Percentiles rank a stretch among this genome's conserved stretches.
These are phyloP conservation scores for Fusarium sp. DNA, from an alignment of 2,329 filamentous ascomycete genomes.

Conservation along the genomic window DNA sequence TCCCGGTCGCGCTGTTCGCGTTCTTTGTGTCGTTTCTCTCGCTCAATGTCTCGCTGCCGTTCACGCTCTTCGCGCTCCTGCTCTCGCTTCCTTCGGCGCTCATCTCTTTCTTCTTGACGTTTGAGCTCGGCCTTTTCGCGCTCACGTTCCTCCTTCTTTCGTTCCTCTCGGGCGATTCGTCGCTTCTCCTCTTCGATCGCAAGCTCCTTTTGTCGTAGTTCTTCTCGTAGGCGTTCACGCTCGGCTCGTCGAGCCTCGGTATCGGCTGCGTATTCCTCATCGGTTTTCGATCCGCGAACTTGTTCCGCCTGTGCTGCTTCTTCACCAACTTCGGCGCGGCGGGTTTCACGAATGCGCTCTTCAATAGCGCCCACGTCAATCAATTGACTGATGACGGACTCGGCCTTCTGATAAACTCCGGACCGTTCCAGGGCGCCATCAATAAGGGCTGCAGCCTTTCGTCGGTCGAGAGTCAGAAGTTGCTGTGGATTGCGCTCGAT, in stretches of 20 bases:
- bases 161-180: constrained; percentile 67
- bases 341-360: constrained; percentile 73
- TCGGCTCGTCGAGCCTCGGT: constrained; percentile 69
- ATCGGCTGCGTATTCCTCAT: constrained; percentile 78
- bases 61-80: constrained; percentile 67
- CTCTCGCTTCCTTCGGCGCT: constrained; percentile 61
- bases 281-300: constrained; percentile 74
- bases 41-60: constrained; percentile 53
- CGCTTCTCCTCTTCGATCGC: constrained; percentile 71
- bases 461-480: constrained; percentile 77
- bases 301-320: constrained; percentile 75
- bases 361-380: constrained; percentile 77
- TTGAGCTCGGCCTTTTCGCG: constrained; percentile 61
- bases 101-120: constrained; percentile 62
- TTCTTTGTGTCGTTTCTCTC: constrained; percentile 54
- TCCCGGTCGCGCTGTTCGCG: constrained; percentile 52
- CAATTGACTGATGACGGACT: constrained; percentile 72
- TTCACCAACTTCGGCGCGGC: constrained; percentile 74
- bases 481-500: constrained; percentile 78
- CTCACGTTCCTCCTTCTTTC: constrained; percentile 60
- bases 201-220: constrained; percentile 67
- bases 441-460: constrained; percentile 79
- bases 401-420: constrained; percentile 78
- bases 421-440: constrained; percentile 82
- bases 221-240: constrained; percentile 70